Evolutionary conservation across 2,329 filamentous ascomycete genomes (phyloP), one percentile per base, ranked within the genome.

Genomic region (Rutstroemia sp.): DNA sequence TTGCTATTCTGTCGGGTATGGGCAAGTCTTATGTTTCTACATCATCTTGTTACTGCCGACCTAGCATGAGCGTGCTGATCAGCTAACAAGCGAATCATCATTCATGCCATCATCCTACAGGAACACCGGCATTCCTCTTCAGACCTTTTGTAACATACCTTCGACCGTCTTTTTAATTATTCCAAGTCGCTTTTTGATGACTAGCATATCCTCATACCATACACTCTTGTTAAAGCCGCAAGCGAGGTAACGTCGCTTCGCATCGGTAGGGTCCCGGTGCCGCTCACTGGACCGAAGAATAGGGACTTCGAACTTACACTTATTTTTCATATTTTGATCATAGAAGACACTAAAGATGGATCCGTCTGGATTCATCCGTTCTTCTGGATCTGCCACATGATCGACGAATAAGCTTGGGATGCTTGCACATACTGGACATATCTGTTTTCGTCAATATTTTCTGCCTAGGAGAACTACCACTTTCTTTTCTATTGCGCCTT

Each of bases 321-420:
- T 19, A 50, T 45, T 45, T 30, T 23, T 56, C 50, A n/a, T 39
- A 50, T 30, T 38, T 51, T 51, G 53, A 44, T 51, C 53, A 51
- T 51, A 56, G 53, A 51, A 39, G 53, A 27, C 37, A 30, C 48
- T 56, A 19, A 39, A 51, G 38, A 55, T 23, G 27, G 47, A 45
- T 50, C 49, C 23, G 42, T 55, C 19, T 39, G 37, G 27, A 25
- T 37, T 16, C 39, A 12, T 27, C 25, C 37, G 34, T 45, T 30
- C 47, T 56, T 56, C 53, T 56, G 47, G 53, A 51, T 51, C 46
- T 45, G 25, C 47, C 41, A 56, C 53, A 56, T 56, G 51, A 51
- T 56, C 53, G 47, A 48, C 44, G 38, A 56, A 23, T 34, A 46
- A 16, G 45, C 44, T 37, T 47, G 47, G 44, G 27, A 51, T 54